A percentile compares a stretch with the other conserved stretches of the same genome.
These are phyloP conservation scores for Pythium vanterpoolii DNA, from an alignment of 352 stramenopile genomes.

Conservation along the genomic window DNA sequence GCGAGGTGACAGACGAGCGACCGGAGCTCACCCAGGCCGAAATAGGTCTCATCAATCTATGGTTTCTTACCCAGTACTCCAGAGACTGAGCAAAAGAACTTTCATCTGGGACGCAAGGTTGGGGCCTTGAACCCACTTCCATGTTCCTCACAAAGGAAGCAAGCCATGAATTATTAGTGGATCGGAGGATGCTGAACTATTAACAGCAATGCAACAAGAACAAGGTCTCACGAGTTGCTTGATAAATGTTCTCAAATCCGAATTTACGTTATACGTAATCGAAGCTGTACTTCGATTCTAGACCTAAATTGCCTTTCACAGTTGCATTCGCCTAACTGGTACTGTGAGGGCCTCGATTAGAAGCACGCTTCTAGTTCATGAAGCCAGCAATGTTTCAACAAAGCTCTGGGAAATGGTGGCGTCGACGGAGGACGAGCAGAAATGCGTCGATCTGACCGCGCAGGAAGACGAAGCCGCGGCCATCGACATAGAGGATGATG, in stretches of 20 bases:
- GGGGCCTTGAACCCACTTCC: too few species aligned
- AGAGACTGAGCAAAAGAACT: background rate
- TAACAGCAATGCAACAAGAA: background rate
- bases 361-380: background rate
- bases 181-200: background rate
- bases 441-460: conserved; percentile 8
- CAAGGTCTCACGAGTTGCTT: too few species aligned
- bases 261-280: too few species aligned
- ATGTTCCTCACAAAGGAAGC: too few species aligned
- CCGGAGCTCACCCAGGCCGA: background rate
- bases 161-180: too few species aligned
- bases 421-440: background rate
- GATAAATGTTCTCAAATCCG: too few species aligned
- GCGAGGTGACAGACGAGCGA: conserved; percentile 3
- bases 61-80: too few species aligned
- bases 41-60: background rate
- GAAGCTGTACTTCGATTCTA: background rate
- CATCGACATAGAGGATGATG: conserved; percentile 9
- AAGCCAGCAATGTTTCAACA: too few species aligned
- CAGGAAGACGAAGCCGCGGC: conserved; percentile 9
- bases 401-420: conserved; percentile 11
- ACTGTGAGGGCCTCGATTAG: background rate
- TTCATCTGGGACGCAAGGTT: too few species aligned
- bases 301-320: too few species aligned
- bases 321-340: too few species aligned